Conservation (phyloP, 1,284 basidiomycete species). For the Irpex lacteus region DNA sequence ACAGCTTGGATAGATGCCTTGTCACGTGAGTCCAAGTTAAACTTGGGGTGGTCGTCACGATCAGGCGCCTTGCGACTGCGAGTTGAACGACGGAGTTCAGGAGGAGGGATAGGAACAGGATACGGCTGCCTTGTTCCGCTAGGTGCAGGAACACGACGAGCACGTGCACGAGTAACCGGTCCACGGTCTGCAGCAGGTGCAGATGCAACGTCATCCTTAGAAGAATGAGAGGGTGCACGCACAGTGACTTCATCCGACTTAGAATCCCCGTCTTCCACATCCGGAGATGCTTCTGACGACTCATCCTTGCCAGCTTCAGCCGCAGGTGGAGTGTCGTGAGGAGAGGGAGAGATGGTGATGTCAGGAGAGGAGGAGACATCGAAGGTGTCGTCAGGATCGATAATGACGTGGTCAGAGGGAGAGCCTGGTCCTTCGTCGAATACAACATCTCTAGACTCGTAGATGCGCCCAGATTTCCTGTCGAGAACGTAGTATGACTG, state of each 20-base stretch:
- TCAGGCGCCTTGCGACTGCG: too few relatives aligned
- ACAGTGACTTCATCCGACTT: background rate
- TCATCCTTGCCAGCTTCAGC: background rate
- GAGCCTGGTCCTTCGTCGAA: constrained; percentile 15
- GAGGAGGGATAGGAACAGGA: background rate
- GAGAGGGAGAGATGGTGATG: background rate
- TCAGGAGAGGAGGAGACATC: background rate
- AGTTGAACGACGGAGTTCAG: background rate
- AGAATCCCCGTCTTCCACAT: background rate
- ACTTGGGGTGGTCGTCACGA: too few relatives aligned
- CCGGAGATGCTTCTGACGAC: background rate
- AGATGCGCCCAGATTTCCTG: constrained; percentile 11
- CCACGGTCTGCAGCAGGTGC: background rate
- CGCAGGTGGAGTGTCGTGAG: background rate
- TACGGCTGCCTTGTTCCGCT: background rate
- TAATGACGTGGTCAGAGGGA: background rate
- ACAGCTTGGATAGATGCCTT: too few relatives aligned
- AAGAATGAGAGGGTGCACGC: background rate
- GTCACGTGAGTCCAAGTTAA: too few relatives aligned
- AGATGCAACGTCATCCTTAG: background rate
- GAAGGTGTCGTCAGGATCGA: background rate
- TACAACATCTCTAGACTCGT: constrained; percentile 14
- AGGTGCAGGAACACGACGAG: background rate
- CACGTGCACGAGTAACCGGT: background rate
- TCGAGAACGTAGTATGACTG: constrained; percentile 23